Percentiles rank a stretch among this genome's conserved stretches.
phyloP scores from a whole-genome alignment of 176 grass and related monocot species.

The Carex kokanica region DNA sequence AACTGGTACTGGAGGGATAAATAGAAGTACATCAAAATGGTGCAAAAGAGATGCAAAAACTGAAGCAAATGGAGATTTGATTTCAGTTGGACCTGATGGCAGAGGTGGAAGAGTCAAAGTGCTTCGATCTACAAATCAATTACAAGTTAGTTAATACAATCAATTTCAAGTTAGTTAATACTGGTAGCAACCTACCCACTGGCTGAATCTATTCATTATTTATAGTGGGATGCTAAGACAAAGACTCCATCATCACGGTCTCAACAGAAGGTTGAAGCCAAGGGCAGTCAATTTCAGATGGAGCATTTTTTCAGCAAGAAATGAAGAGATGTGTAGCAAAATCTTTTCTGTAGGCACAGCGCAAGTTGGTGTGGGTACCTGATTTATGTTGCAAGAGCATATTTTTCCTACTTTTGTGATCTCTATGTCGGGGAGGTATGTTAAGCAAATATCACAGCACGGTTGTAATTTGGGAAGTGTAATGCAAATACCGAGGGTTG shows the following conservation, averaged over 20 bases:
- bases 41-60: constrained; percentile 34
- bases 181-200: not conserved
- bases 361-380: not conserved
- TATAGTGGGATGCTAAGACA: constrained; percentile 42
- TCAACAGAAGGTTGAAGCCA: constrained; percentile 45
- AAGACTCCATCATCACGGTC: constrained; percentile 40
- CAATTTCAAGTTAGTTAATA: constrained; percentile 38
- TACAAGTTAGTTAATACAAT: constrained; percentile 36
- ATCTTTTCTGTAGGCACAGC: not conserved
- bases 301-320: constrained; percentile 76
- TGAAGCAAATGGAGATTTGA: constrained; percentile 56
- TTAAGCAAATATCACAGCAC: not conserved
- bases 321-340: constrained; percentile 26
- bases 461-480: not conserved
- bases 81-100: constrained; percentile 66
- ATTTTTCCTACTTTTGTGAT: not conserved
- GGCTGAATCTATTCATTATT: not conserved
- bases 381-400: not conserved
- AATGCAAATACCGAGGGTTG: not conserved
- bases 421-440: not conserved
- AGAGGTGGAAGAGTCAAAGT: constrained; percentile 87
- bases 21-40: constrained; percentile 59
- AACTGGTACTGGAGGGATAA: constrained; percentile 33
- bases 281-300: constrained; percentile 62
- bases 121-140: constrained; percentile 45